phyloP scores from a whole-genome alignment of 2,329 filamentous ascomycete species.

The Waltergamsia citrina region DNA sequence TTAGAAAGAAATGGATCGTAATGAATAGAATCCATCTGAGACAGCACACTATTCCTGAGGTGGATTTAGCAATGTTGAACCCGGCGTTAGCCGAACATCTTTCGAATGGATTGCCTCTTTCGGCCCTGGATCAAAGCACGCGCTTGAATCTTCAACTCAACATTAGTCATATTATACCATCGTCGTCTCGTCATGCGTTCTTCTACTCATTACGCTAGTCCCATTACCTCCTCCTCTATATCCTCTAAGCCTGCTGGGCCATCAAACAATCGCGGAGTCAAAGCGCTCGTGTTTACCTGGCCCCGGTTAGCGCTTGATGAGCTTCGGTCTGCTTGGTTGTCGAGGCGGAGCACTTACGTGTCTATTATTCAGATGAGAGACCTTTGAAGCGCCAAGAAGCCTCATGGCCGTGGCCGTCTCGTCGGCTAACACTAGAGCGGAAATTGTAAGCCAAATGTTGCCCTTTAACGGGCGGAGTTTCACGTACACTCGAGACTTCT shows the following conservation, averaged over 20 bases:
- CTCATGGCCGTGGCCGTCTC: conserved; percentile 3
- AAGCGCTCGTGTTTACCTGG: conserved; percentile 3
- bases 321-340: not conserved
- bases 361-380: not conserved
- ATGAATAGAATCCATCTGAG: too few relatives aligned
- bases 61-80: too few relatives aligned
- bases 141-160: too few relatives aligned
- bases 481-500: not conserved
- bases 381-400: not conserved
- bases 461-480: not conserved
- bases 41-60: too few relatives aligned
- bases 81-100: too few relatives aligned
- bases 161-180: too few relatives aligned
- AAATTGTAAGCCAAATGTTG: not conserved
- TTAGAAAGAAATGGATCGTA: too few relatives aligned
- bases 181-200: too few relatives aligned
- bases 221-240: conserved; percentile 2
- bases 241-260: conserved; percentile 2
- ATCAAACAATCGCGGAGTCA: conserved; percentile 1
- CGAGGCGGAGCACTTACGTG: conserved; percentile 3
- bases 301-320: not conserved
- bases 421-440: not conserved
- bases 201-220: too few relatives aligned
- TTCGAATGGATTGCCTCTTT: too few relatives aligned
- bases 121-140: too few relatives aligned